Conservation (phyloP, 768 basidiomycete genomes). For the Rhodotorula sphaerocarpa region DNA sequence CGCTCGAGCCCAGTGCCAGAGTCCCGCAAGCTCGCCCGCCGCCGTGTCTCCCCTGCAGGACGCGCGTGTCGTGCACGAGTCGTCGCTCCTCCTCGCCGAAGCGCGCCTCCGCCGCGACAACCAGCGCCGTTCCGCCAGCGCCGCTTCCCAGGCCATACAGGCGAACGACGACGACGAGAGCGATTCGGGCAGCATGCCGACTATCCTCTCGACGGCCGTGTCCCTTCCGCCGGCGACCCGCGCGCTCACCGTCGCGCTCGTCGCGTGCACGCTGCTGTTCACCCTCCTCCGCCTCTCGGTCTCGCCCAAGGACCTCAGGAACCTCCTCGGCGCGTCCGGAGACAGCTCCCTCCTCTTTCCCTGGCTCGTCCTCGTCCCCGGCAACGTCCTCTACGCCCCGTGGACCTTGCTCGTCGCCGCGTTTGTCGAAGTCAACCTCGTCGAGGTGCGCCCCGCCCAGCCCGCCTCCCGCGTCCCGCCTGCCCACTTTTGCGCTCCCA, state of each 20-base stretch:
- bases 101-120: no score
- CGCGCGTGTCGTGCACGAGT: no score
- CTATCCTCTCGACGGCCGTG: slow-evolving; percentile 16
- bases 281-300: slow-evolving; percentile 21
- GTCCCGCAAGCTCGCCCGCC: no score
- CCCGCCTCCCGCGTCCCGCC: slow-evolving; percentile 4
- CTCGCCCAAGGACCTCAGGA: slow-evolving; percentile 11
- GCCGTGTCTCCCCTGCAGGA: no score
- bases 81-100: no score
- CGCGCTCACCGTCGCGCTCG: slow-evolving; percentile 17
- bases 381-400: slow-evolving; percentile 48
- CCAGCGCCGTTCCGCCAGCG: no score
- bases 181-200: slow-evolving; percentile 13
- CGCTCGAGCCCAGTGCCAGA: no score
- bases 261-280: slow-evolving; percentile 19
- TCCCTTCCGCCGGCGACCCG: slow-evolving; percentile 35
- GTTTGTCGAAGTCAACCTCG: slow-evolving; percentile 70
- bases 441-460: slow-evolving; percentile 59
- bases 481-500: no score
- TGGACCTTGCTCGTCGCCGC: slow-evolving; percentile 90
- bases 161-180: no score
- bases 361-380: slow-evolving; percentile 37
- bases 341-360: slow-evolving; percentile 35
- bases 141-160: no score
- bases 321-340: slow-evolving; percentile 11